A percentile compares a stretch with the other conserved stretches of the same genome.
phyloP scores from a whole-genome alignment of 257 asterid species.

The Agastache rugosa region DNA sequence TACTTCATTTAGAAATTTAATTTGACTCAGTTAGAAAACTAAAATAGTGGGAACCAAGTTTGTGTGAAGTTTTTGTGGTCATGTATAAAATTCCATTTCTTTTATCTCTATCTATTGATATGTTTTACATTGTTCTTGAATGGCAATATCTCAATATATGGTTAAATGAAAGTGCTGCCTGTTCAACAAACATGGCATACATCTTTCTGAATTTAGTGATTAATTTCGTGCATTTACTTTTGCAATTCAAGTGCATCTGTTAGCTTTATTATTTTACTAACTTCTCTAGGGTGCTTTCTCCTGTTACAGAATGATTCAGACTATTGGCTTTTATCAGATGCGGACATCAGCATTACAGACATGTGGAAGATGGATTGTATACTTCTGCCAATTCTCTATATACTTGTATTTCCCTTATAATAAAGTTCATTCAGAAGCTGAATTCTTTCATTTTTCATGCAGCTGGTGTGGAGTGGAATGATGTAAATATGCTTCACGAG shows the following conservation, averaged over 20 bases:
- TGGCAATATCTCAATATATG: not conserved
- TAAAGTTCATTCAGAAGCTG: conserved; percentile 4
- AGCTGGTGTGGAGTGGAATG: conserved; percentile 75
- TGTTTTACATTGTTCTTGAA: not conserved
- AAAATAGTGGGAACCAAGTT: not conserved
- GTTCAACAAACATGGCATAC: not conserved
- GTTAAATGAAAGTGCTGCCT: conserved; percentile 11
- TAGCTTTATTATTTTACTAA: conserved; percentile 21
- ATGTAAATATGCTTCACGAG: conserved; percentile 59
- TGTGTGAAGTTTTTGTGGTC: not conserved
- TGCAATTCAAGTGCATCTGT: not conserved
- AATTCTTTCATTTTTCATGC: conserved; percentile 36
- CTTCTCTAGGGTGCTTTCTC: conserved; percentile 27
- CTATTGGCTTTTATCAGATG: conserved; percentile 89
- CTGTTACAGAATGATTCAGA: conserved; percentile 77
- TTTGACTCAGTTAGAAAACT: not conserved
- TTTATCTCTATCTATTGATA: not conserved
- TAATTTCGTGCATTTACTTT: conserved; percentile 6
- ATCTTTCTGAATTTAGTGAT: conserved; percentile 1
- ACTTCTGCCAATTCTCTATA: conserved; percentile 32
- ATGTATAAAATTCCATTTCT: not conserved
- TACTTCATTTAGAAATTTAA: not conserved
- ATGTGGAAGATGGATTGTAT: conserved; percentile 93
- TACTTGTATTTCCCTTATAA: not conserved
- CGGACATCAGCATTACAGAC: conserved; percentile 86